Base-by-base conservation (phyloP, 2,329 filamentous ascomycete species). In the Trichophaea hybrida region DNA sequence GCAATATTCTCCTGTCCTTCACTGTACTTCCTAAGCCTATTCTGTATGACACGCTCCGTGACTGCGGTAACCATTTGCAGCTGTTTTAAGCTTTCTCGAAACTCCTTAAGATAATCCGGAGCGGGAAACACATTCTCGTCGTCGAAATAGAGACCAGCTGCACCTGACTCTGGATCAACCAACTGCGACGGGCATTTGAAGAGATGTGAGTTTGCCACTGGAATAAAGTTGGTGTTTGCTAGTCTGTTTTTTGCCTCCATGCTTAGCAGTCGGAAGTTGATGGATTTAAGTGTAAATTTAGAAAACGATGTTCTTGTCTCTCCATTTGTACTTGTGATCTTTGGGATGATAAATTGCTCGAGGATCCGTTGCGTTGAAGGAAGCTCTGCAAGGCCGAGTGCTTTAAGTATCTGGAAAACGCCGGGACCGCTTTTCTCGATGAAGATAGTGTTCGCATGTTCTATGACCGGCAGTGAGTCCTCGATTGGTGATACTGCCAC, bases 71-170 rank as follows among this genome's bases (percentile, higher is more conserved):
- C 6, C 61, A 65, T 65, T n/a, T 54, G 54, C 13, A 65, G 43
- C 5, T 13, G 46, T 17, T 48, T 63, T 40, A 71, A 63, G 6
- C 59, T 62, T 8, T 24, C 34, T 6, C 55, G 54, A 17, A 65
- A 68, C 8, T 63, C 33, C 12, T 33, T 12, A 17, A 64, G 64
- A 50, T 69, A 68, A 0, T 49, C 40, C n/a, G 24, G 40, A 4
- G 57, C 35, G 38, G 70, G 69, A 35, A 64, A 31, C 24, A 67
- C 58, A 57, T 65, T 60, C 57, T 71, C 70, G 5, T 69, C 64
- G 6, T 53, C 54, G 32, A 70, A 70, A 59, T 62, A 70, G 7
- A 69, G 55, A 0, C 35, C 34, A 10, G 24, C 58, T 3, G 70
- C 52, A 4, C 58, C 52, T 1, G 49, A 37, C 6, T 37, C n/a